Base-by-base conservation (phyloP, 2,329 filamentous ascomycete species). In the Apiospora marii region DNA sequence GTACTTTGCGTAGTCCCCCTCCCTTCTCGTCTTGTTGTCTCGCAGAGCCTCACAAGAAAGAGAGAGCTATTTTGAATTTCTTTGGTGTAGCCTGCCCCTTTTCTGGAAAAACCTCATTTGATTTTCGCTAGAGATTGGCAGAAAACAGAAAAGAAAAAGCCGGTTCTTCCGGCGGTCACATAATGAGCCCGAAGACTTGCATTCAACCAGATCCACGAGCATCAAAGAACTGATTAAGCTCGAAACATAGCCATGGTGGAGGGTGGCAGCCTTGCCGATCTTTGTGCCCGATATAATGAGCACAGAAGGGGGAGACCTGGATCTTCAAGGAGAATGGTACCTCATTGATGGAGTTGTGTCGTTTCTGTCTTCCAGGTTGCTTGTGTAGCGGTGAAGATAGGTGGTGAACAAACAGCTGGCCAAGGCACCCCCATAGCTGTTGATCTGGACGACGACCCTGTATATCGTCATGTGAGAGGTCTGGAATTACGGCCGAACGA, bases 381-480 rank as follows among this genome's bases (percentile, higher is more conserved):
- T 5, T 64, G 10, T 41, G 58, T 64, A n/a, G 58, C 58, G 58
- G 58, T 64, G 58, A 64, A 64, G 58, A 34, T 64, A 41, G 34
- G 6, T 14, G 19, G 14, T 41, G 10, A 41, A 64, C 10, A 19
- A 64, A 64, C 19, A 64, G 22, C 16, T 41, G 34, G 34, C 3
- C 34, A 64, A 64, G 19, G 41, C 8, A 24, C 14, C 8, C 34
- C 24, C 34, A 41, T 24, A 30, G 34, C 10, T 19, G 4, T 14
- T 34, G 22, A 41, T n/a, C 34, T 64, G 34, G 34, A 16, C 30
- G 37, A 19, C 7, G 6, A 27, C 13, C 7, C 24, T 34, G 51
- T 16, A 58, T 34, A 58, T 34, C 30, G 41, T 64, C 53, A 64
- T 64, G 58, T 64, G 58, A 14, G 58, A 64, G n/a, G 10, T 22